Evolutionary conservation across 352 stramenopile species (phyloP), one percentile per base, ranked within the genome.

Genomic region (Globisporangium okanoganense): DNA sequence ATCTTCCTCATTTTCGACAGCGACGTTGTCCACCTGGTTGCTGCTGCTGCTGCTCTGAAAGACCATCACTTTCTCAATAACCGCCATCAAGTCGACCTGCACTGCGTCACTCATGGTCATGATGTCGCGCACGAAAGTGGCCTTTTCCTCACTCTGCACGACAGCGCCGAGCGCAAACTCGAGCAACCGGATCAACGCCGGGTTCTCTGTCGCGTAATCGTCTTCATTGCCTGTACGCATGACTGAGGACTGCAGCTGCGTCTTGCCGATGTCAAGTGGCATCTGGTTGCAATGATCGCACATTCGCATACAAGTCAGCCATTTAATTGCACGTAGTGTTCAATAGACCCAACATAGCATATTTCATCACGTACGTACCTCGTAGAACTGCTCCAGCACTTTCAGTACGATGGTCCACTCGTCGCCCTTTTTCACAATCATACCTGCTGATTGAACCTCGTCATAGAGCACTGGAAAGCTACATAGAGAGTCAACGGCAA

Each of bases 101-200:
- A 84, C 76, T 0, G 55, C 66, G n/a, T 84, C 73, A 41, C 80
- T 67, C 74, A 91, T 81, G 38, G 59, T 65, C 70, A 87, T 59
- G 64, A 90, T 91, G 44, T 89, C 82, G 25, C 76, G 76, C 7
- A 91, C 77, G 47, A 88, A 89, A 20, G 35, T 62, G 20, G 71
- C 64, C 29, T 85, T 85, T 14, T 71, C 50, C 24, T 87, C 77
- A 29, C 82, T 78, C 61, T 87, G 82, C 22, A 91, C 79, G 0
- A 83, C 64, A 24, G 76, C 79, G 2, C 65, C 67, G 20, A 91
- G 58, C n/a, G 73, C 45, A 5, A 85, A 70, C 64, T 81, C 76
- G 47, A 89, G 58, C 5, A 80, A 38, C 0, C 54, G 22, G 5
- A 57, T 22, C 3, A 82, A 51, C 27, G 36, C 25, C 0, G 49